phyloP scores from a whole-genome alignment of 441 rosid species.

The Eutrema salsugineum region DNA sequence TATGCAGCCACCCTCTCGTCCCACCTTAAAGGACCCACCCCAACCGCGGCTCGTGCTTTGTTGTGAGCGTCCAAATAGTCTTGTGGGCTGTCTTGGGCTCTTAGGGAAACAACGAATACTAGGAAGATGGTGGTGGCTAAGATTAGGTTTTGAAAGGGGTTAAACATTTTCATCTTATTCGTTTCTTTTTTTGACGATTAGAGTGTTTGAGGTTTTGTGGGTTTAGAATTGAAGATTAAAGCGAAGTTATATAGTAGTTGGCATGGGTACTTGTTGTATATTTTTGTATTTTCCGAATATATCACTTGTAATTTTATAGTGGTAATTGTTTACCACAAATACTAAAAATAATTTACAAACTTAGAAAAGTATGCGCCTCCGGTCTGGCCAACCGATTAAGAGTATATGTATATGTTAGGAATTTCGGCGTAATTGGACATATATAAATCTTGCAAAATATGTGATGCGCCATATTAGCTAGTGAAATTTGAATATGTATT shows the following conservation, averaged over 20 bases:
- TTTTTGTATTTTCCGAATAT: background rate
- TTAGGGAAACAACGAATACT: background rate
- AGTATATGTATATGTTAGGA: too few relatives aligned
- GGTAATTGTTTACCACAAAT: background rate
- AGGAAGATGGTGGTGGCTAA: constrained; percentile 15
- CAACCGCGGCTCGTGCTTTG: constrained; percentile 26
- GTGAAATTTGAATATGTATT: too few relatives aligned
- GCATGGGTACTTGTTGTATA: background rate
- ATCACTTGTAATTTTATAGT: constrained; percentile 3
- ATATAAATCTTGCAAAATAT: too few relatives aligned
- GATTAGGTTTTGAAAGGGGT: background rate
- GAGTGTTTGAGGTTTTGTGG: background rate
- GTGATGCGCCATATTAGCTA: too few relatives aligned
- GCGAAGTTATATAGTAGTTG: constrained; percentile 9
- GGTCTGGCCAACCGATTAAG: too few relatives aligned
- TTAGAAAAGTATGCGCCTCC: background rate
- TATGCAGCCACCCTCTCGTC: constrained; percentile 18
- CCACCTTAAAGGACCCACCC: constrained; percentile 30
- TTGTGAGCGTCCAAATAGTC: constrained; percentile 29
- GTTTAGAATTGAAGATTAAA: background rate
- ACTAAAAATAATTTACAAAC: background rate
- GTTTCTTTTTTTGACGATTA: background rate
- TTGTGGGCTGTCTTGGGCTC: constrained; percentile 38
- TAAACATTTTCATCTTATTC: constrained; percentile 13
- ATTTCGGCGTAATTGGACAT: too few relatives aligned